Evolutionary conservation across 2,329 filamentous ascomycete species (phyloP), one percentile per base, ranked within the genome.

Genomic region (Trichoderma semiorbis): DNA sequence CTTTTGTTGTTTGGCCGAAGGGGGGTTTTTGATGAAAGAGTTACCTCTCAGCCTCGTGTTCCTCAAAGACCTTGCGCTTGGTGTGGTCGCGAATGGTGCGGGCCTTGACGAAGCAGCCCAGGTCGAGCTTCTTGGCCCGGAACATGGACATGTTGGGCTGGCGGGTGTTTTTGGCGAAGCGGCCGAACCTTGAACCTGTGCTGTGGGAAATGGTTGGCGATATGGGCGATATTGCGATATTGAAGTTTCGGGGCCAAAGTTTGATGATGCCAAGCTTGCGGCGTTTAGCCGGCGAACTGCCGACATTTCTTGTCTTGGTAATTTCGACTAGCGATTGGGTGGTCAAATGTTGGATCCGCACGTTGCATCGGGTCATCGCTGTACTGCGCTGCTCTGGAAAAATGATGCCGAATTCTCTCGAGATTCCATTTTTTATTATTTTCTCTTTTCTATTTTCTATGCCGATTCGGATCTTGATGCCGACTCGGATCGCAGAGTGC

Each of bases 61-160:
- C 87, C 79, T 92, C 92, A 79, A 95, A 98, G 72, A 94, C 93
- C 85, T 97, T 95, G 78, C 96, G 92, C 89, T 98, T 99, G 70
- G 94, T 95, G 85, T 98, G 94, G 83, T 99, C 96, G 78, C 96
- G 93, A 80, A 99, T 92, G 76, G 93, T 89, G 76, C 92, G 91
- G 81, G 92, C 89, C 80, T 98, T 98, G 84, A 97, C 83, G 80
- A 93, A 97, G 80, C 93, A 93, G 81, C 92, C 91, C 76, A 98
- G 85, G 77, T 98, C 94, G 77, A 98, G 90, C 86, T 91, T 95
- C 84, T 97, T 97, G 36, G 94, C 87, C 77, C 94, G 88, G 84
- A 97, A 98, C 85, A 95, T 93, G 62, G 93, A 91, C 91, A 93
- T 93, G 74, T 75, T 89, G 85, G 81, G 81, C 34, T 21, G 47